Percentiles rank a stretch among this genome's conserved stretches.
Conservation (phyloP, 2,329 filamentous ascomycete species). For the Aureobasidium sp. region DNA sequence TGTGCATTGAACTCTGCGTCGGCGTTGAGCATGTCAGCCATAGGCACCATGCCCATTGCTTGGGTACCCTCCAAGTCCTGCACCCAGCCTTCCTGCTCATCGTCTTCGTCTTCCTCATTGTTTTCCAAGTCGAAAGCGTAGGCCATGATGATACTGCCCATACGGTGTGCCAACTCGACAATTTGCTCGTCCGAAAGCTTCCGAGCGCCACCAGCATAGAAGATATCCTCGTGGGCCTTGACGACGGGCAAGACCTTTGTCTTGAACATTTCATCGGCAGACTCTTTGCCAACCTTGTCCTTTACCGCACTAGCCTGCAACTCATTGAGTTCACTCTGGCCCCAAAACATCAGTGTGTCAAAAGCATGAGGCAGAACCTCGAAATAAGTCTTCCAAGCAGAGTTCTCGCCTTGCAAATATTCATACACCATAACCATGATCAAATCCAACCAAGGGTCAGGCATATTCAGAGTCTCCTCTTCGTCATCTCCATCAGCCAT, state of each 20-base stretch:
- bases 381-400: constrained; percentile 73
- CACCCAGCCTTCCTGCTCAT: constrained; percentile 46
- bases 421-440: constrained; percentile 82
- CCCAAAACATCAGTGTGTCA: constrained; percentile 89
- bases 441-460: constrained; percentile 47
- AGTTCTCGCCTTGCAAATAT: constrained; percentile 50
- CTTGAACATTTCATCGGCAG: constrained; percentile 64
- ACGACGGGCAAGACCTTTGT: constrained; percentile 49
- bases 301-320: constrained; percentile 73
- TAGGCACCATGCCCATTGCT: constrained; percentile 78
- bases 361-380: constrained; percentile 64
- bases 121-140: constrained; percentile 80
- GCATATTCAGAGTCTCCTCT: constrained; percentile 29
- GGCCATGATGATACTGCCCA: constrained; percentile 86
- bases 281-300: constrained; percentile 65
- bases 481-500: constrained; percentile 10
- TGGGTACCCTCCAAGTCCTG: constrained; percentile 43
- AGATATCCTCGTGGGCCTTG: constrained; percentile 49
- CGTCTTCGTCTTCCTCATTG: constrained; percentile 45
- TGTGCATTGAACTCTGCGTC: constrained; percentile 70
- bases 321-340: constrained; percentile 58
- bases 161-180: constrained; percentile 60
- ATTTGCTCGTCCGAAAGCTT: constrained; percentile 41
- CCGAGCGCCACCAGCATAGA: constrained; percentile 36
- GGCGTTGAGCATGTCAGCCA: constrained; percentile 85